These are phyloP conservation scores for Komagataea norvegica DNA, from an alignment of 1,139 yeast genomes.

Conservation along the genomic window DNA sequence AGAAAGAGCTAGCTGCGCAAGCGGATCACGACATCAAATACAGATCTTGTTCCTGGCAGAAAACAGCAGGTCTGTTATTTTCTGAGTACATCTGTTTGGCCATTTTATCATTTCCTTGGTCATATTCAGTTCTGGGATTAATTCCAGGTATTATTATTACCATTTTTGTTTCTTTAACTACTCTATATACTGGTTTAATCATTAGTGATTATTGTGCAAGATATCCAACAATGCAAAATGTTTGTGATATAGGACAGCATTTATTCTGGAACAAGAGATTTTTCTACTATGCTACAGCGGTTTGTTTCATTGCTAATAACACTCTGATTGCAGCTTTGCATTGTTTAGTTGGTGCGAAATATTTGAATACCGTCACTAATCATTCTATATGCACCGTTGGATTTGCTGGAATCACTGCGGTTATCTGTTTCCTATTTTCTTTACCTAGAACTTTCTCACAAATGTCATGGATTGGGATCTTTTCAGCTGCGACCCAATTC, in stretches of 20 bases:
- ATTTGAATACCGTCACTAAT: conserved; percentile 50
- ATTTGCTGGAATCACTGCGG: conserved; percentile 43
- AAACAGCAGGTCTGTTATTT: conserved; percentile 52
- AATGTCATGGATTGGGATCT: conserved; percentile 45
- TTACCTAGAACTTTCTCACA: conserved; percentile 54
- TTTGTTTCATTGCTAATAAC: conserved; percentile 50
- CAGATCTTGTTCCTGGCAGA: conserved; percentile 52
- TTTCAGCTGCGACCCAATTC: conserved; percentile 54
- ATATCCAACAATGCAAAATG: conserved; percentile 46
- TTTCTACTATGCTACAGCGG: conserved; percentile 57
- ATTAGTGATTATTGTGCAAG: conserved; percentile 52
- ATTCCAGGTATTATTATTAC: conserved; percentile 56
- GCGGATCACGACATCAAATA: conserved; percentile 39
- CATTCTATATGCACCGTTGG: conserved; percentile 49
- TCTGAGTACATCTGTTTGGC: conserved; percentile 61
- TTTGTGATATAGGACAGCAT: conserved; percentile 58
- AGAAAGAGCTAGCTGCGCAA: conserved; percentile 28
- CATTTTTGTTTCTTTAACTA: conserved; percentile 45
- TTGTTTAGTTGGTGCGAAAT: conserved; percentile 56
- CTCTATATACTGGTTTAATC: conserved; percentile 50
- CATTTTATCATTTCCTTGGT: conserved; percentile 62
- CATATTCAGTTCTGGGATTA: conserved; percentile 53
- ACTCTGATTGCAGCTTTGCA: conserved; percentile 55
- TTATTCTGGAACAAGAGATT: conserved; percentile 46
- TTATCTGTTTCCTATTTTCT: conserved; percentile 46